Conservation (phyloP, 2,329 filamentous ascomycete species). For the Ilyonectria mors-panacis region DNA sequence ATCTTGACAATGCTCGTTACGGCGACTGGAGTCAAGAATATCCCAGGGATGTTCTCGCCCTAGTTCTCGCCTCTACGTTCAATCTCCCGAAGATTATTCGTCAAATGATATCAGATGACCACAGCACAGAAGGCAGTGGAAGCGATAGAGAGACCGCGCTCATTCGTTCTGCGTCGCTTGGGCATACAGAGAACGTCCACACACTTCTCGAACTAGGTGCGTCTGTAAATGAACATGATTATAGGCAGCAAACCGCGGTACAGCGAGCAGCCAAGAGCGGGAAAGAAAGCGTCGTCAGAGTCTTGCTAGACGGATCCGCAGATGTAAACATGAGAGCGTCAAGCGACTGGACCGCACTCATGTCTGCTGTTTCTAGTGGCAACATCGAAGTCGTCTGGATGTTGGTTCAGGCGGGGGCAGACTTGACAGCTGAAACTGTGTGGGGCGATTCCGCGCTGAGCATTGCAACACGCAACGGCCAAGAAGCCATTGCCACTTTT, state of each 20-base stretch:
- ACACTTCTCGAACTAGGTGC: conserved; percentile 4
- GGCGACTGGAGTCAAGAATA: conserved; percentile 1
- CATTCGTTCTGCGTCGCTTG: not conserved
- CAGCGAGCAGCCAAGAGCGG: conserved; percentile 23
- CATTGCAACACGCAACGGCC: conserved; percentile 26
- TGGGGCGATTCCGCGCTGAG: conserved; percentile 27
- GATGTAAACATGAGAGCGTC: conserved; percentile 21
- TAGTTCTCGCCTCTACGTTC: not conserved
- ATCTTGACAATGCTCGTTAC: not conserved
- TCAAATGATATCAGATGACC: not conserved
- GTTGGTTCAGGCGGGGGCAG: not conserved
- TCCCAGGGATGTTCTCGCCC: not conserved
- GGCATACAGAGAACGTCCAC: too few relatives aligned
- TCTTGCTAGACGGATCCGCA: conserved; percentile 1
- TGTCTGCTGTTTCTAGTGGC: conserved; percentile 29
- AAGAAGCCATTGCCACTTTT: conserved; percentile 26
- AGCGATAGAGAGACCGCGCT: not conserved
- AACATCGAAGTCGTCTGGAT: not conserved
- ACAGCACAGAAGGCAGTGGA: not conserved
- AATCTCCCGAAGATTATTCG: not conserved
- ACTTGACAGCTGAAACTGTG: conserved; percentile 12
- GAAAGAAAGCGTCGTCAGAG: not conserved
- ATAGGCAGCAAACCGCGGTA: conserved; percentile 28
- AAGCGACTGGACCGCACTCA: conserved; percentile 25
- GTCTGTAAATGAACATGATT: conserved; percentile 6